phyloP scores from a whole-genome alignment of 2,329 filamentous ascomycete species.

The Ascomycota sp. region DNA sequence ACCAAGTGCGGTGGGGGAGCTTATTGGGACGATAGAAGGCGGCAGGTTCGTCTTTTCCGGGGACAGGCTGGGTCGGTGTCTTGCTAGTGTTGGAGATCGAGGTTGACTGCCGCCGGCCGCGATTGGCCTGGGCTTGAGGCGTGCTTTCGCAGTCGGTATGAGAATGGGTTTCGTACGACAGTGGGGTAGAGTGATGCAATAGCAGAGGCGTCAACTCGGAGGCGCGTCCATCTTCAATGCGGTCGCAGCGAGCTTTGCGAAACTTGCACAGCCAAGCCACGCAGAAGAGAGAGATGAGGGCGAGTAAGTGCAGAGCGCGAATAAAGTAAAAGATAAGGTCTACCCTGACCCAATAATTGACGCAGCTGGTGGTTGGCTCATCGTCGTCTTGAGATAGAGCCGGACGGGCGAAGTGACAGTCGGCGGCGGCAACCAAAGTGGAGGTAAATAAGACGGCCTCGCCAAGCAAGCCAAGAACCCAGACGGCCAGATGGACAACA shows the following conservation, averaged over 20 bases:
- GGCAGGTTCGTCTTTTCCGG: constrained; percentile 36
- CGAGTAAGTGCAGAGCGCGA: constrained; percentile 43
- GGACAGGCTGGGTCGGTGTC: constrained; percentile 7
- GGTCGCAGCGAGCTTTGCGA: constrained; percentile 16
- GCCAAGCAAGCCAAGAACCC: constrained; percentile 48
- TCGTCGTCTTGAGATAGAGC: constrained; percentile 8
- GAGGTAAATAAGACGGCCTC: constrained; percentile 51
- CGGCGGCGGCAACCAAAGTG: constrained; percentile 45
- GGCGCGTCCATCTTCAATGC: constrained; percentile 16
- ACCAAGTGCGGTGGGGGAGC: constrained; percentile 75
- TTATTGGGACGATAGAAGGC: constrained; percentile 81
- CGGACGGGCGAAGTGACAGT: constrained; percentile 35
- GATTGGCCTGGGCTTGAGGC: constrained; percentile 2
- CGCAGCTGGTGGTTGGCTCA: constrained; percentile 9
- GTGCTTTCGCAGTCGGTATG: too few relatives aligned
- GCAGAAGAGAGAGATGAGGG: constrained; percentile 28
- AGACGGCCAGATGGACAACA: constrained; percentile 56
- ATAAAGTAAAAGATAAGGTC: constrained; percentile 45
- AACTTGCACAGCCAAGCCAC: constrained; percentile 13
- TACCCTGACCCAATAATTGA: constrained; percentile 21
- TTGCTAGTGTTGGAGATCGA: constrained; percentile 15
- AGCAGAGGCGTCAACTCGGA: constrained; percentile 45
- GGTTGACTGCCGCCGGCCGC: constrained; percentile 15
- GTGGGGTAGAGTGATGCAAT: too few relatives aligned
- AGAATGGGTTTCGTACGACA: too few relatives aligned